Conservation (phyloP, 1,284 basidiomycete species). For the Malassezia slooffiae region DNA sequence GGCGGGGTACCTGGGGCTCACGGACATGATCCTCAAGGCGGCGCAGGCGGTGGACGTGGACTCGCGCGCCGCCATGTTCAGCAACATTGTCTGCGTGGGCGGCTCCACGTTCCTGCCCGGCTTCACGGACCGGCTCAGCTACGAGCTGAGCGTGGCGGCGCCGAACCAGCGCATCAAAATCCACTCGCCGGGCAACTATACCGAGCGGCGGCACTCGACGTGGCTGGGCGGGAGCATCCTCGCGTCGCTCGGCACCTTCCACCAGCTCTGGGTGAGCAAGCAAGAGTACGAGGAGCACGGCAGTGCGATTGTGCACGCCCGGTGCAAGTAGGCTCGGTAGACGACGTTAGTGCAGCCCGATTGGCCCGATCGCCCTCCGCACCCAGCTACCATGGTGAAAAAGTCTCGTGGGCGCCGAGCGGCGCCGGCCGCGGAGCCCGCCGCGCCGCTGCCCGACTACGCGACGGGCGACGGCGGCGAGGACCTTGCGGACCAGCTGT, state of each 20-base stretch:
- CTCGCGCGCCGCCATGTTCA: slow-evolving; percentile 72
- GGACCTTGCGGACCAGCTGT: slow-evolving; percentile 31
- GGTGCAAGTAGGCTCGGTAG: slow-evolving; percentile 32
- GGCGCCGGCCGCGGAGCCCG: no score
- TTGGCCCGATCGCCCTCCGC: no score
- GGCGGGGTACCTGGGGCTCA: slow-evolving; percentile 15
- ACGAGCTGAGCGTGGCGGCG: slow-evolving; percentile 66
- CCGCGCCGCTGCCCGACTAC: no score
- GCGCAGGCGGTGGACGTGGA: slow-evolving; percentile 81
- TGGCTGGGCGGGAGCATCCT: slow-evolving; percentile 44
- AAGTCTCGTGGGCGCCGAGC: no score
- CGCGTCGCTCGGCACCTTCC: slow-evolving; percentile 42
- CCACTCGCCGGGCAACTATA: slow-evolving; percentile 42
- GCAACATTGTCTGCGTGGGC: slow-evolving; percentile 88
- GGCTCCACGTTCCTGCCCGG: slow-evolving; percentile 78
- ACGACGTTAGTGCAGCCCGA: no score
- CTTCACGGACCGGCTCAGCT: slow-evolving; percentile 69
- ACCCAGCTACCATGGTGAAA: no score
- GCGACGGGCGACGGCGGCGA: slow-evolving; percentile 21
- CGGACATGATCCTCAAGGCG: slow-evolving; percentile 61
- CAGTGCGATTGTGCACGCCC: slow-evolving; percentile 35
- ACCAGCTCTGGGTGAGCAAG: slow-evolving; percentile 45
- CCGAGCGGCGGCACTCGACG: slow-evolving; percentile 39
- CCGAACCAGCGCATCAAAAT: slow-evolving; percentile 53
- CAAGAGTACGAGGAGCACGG: slow-evolving; percentile 46